Percentiles rank a stretch among this genome's conserved stretches.
Conservation (phyloP, 2,329 filamentous ascomycete genomes). For the Fusarium protoensiforme region DNA sequence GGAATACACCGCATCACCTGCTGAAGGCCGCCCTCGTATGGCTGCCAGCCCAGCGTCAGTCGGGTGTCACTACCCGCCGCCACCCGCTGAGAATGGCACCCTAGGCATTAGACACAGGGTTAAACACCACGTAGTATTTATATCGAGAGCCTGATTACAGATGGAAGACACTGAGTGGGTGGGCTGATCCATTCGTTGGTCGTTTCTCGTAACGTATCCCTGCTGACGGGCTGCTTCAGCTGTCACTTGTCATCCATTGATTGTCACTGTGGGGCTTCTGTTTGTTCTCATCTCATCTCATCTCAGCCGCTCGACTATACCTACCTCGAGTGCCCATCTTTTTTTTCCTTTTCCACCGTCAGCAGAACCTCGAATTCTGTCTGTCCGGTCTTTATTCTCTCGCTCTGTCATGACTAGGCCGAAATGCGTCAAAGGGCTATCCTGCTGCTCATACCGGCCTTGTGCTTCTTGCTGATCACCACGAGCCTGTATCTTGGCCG, state of each 20-base stretch:
- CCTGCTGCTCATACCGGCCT: slow-evolving; percentile 27
- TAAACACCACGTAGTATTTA: slow-evolving; percentile 13
- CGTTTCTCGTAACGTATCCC: not conserved
- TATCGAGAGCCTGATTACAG: not conserved
- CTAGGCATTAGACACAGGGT: not conserved
- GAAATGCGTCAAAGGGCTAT: slow-evolving; percentile 35
- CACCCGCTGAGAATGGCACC: not conserved
- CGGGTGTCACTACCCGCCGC: slow-evolving; percentile 1
- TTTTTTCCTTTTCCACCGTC: not conserved
- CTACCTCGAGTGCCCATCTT: not conserved
- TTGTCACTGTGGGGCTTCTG: not conserved
- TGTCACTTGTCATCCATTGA: not conserved
- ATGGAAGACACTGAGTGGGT: not conserved
- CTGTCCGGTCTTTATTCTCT: not conserved
- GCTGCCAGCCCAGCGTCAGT: not conserved
- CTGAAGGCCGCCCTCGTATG: not conserved
- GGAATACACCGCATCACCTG: not conserved
- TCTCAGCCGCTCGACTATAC: not conserved
- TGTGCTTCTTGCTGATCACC: slow-evolving; percentile 31
- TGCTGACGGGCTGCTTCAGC: not conserved
- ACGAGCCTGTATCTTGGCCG: slow-evolving; percentile 35
- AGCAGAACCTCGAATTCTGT: not conserved
- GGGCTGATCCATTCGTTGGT: slow-evolving; percentile 11
- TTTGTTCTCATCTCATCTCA: slow-evolving; percentile 16
- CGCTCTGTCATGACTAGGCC: not conserved